Evolutionary conservation across 306 rosid species (phyloP).

Genomic region (Gleditsia sinensis): DNA sequence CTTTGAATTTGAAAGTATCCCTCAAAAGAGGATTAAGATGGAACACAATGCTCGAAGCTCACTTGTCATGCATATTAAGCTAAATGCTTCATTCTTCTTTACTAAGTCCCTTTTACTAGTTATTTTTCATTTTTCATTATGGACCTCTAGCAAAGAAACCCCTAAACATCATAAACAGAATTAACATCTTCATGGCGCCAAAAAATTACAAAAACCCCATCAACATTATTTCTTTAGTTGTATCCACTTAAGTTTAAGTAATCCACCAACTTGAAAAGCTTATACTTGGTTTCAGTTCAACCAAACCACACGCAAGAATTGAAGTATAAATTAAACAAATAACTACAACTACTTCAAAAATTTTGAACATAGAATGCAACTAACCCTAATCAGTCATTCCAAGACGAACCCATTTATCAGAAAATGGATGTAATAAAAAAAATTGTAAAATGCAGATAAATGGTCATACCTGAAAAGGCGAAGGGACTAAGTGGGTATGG

Average conservation of each 20-base stretch:
- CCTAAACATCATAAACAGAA: too few relatives aligned
- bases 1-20: too few relatives aligned
- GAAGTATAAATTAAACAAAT: background rate
- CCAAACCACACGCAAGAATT: background rate
- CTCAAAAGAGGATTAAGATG: too few relatives aligned
- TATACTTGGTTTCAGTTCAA: constrained; percentile 1
- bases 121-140: too few relatives aligned
- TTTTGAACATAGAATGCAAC: background rate
- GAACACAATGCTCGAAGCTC: too few relatives aligned
- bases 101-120: too few relatives aligned
- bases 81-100: too few relatives aligned
- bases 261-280: background rate
- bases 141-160: too few relatives aligned
- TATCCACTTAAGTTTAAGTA: background rate
- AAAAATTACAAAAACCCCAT: background rate
- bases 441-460: background rate
- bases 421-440: background rate
- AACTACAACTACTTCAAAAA: background rate
- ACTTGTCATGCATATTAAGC: too few relatives aligned
- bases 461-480: constrained; percentile 44
- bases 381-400: constrained; percentile 9
- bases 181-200: background rate
- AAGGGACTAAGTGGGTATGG: constrained; percentile 41
- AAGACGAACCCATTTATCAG: background rate
- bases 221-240: background rate